Evolutionary conservation across 1,284 basidiomycete genomes (phyloP), one percentile per base, ranked within the genome.

Genomic region (Pterulicium gracile): DNA sequence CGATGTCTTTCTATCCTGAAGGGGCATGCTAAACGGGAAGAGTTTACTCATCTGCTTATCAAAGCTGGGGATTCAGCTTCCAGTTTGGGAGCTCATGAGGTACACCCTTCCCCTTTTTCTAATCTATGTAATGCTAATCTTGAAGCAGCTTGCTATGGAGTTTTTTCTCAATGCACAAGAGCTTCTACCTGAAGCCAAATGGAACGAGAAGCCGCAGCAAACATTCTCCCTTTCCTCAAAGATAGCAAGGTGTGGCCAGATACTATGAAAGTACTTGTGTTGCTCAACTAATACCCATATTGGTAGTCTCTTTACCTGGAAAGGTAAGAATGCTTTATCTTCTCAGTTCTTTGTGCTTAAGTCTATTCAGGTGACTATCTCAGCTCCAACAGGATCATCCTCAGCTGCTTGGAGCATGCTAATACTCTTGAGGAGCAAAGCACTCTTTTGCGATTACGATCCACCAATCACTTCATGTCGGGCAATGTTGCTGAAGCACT

Each of bases 31-130:
- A 76, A 75, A 52, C 69, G 77, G 43, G 75, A 78, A 47, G 77
- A 80, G 52, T 55, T 83, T 18, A 56, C 82, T 20, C 65, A 72
- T 46, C 68, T 81, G 19, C 62, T 82, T 5, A 72, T 81, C 22
- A 73, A 81, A 46, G 80, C 81, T 19, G 81, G 79, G 1, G 78
- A 83, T 54, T 75, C 79, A 36, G 79, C 81, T 7, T 12, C n/a
- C 13, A 24, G 20, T 24, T 17, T 21, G 23, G 42, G 81, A 23
- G 81, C 81, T 27, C 81, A 84, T 55, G 81, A 85, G 66, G 80
- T 81, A 56, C 20, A 52, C 3, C 17, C 32, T 43, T 46, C 32
- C 42, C 21, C 43, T 19, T 24, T 24, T 36, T 20, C 14, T 40
- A 27, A 46, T 19, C n/a, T n/a, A n/a, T n/a, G n/a, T n/a, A n/a